phyloP scores from a whole-genome alignment of 2,329 filamentous ascomycete species.

The Calonectria pseudoturangicola region DNA sequence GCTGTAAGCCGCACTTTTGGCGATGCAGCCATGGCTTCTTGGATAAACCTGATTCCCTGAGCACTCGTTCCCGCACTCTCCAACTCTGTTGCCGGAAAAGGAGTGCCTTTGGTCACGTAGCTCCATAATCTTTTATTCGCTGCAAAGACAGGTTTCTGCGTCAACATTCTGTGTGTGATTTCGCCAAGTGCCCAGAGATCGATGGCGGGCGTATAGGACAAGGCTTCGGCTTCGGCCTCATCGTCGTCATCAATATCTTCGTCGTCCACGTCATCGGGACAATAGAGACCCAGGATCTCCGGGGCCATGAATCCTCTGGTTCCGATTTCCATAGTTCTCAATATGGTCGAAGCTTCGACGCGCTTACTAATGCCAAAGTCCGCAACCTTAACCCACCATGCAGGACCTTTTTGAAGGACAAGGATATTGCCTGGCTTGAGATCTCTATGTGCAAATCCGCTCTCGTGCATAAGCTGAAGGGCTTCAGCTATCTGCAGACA shows the following conservation, averaged over 20 bases:
- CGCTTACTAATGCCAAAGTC: constrained; percentile 37
- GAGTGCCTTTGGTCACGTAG: constrained; percentile 6
- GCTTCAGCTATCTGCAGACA: constrained; percentile 27
- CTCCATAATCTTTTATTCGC: constrained; percentile 6
- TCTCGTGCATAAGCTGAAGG: constrained; percentile 36
- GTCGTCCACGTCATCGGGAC: constrained; percentile 16
- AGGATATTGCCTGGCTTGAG: constrained; percentile 34
- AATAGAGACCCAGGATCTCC: constrained; percentile 18
- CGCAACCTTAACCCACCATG: constrained; percentile 35
- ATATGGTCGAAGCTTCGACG: background rate
- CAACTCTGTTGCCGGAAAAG: background rate
- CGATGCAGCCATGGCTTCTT: background rate
- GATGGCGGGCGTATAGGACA: background rate
- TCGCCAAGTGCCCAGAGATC: constrained; percentile 7
- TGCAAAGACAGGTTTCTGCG: background rate
- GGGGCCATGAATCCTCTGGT: constrained; percentile 21
- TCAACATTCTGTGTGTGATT: constrained; percentile 13
- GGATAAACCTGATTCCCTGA: constrained; percentile 3
- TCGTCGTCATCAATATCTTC: constrained; percentile 1
- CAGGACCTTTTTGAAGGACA: constrained; percentile 16
- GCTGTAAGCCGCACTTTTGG: background rate
- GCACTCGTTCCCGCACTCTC: background rate
- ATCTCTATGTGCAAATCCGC: constrained; percentile 36
- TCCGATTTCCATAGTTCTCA: constrained; percentile 24
- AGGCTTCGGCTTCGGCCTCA: background rate